Percentiles rank a stretch among this genome's conserved stretches.
Evolutionary conservation across 202 grass and related monocot genomes (phyloP).

Genomic region (Eragrostis tef): DNA sequence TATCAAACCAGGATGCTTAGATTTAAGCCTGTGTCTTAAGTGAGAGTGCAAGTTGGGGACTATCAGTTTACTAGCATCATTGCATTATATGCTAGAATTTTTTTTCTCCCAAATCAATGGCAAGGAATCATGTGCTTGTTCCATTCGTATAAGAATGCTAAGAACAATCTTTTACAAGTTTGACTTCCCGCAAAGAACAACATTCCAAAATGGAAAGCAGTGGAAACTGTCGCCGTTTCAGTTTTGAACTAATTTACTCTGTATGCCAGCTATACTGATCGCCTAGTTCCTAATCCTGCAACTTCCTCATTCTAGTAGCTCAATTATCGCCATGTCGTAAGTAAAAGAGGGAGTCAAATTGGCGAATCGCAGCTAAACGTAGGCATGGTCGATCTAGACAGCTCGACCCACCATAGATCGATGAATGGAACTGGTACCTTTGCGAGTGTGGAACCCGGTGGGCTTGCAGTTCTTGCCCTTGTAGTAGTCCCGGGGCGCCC

Average conservation of each 20-base stretch:
- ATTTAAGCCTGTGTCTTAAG: background rate
- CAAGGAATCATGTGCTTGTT: background rate
- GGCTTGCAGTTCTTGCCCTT: conserved; percentile 99
- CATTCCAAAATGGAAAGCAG: background rate
- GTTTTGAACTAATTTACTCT: background rate
- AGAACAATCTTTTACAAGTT: background rate
- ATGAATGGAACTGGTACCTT: conserved; percentile 56
- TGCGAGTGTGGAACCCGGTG: conserved; percentile 92
- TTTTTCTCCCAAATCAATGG: no score
- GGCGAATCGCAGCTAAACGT: background rate
- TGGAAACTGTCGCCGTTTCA: background rate
- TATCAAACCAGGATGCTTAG: background rate
- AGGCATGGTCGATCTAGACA: background rate
- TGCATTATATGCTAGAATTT: background rate
- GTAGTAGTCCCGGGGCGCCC: conserved; percentile 84
- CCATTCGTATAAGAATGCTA: background rate
- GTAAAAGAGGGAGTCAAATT: background rate
- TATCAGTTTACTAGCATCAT: background rate
- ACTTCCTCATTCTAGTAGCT: background rate
- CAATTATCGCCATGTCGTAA: background rate
- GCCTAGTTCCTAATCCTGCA: background rate
- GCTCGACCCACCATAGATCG: background rate
- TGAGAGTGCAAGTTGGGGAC: background rate
- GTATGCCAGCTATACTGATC: background rate
- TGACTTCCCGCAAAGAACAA: background rate